These are phyloP conservation scores for Septoria petroselini DNA, from an alignment of 2,329 filamentous ascomycete genomes.

Conservation along the genomic window DNA sequence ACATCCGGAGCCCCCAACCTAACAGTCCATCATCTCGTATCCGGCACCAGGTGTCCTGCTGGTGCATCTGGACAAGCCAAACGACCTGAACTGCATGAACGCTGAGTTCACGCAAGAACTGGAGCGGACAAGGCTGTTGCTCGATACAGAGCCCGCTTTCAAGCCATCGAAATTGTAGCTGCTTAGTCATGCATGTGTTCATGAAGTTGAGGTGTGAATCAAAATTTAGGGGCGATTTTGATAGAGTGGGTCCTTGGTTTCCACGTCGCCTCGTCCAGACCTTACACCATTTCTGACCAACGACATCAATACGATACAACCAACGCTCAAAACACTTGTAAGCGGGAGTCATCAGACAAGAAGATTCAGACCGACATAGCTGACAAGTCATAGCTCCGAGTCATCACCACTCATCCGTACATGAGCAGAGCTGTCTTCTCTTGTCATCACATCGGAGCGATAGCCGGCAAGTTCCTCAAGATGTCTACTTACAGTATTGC, in stretches of 20 bases:
- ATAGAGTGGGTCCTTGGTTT: background rate
- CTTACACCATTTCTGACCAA: background rate
- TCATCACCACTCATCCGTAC: too few relatives aligned
- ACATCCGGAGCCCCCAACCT: slow-evolving; percentile 25
- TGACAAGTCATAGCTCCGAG: too few relatives aligned
- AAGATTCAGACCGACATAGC: too few relatives aligned
- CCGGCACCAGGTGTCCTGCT: slow-evolving; percentile 36
- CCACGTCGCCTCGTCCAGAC: background rate
- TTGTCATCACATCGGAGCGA: background rate
- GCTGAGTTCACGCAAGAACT: slow-evolving; percentile 35
- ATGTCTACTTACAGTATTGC: slow-evolving; percentile 52
- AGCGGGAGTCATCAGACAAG: too few relatives aligned
- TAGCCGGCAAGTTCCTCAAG: background rate
- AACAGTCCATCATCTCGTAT: slow-evolving; percentile 34
- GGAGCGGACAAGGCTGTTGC: slow-evolving; percentile 35
- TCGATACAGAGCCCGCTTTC: slow-evolving; percentile 36
- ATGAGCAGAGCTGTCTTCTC: too few relatives aligned
- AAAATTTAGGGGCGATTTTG: too few relatives aligned
- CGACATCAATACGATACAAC: background rate
- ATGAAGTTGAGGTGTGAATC: too few relatives aligned
- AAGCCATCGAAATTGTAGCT: too few relatives aligned
- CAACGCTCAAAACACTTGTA: background rate
- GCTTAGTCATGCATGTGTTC: slow-evolving; percentile 34
- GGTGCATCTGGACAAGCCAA: slow-evolving; percentile 37
- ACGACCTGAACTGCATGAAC: slow-evolving; percentile 39